Conservation (phyloP, 331 rosid species). For the Cucumis variabilis region DNA sequence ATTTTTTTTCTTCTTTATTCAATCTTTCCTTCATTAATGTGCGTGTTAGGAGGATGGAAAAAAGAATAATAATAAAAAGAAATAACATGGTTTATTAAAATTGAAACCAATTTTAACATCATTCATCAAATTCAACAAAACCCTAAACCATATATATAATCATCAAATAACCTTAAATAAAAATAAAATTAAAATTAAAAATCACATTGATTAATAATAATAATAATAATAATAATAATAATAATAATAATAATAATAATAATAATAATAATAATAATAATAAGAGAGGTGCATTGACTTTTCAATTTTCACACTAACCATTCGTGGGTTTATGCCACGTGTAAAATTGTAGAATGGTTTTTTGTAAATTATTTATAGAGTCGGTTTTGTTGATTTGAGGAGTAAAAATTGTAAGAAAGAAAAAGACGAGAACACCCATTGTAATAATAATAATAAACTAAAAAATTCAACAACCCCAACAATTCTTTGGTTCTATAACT, state of each 20-base stretch:
- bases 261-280: no score
- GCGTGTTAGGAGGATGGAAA: no score
- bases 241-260: no score
- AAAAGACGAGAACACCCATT: neutral
- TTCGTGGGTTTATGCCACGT: neutral
- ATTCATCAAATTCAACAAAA: neutral
- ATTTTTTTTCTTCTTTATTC: neutral
- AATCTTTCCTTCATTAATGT: neutral
- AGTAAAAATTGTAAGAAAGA: neutral
- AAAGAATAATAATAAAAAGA: neutral
- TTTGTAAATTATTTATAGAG: neutral
- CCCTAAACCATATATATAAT: neutral
- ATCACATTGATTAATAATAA: no score
- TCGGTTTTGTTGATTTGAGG: neutral
- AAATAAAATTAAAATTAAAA: no score
- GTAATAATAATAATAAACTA: neutral
- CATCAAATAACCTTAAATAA: neutral
- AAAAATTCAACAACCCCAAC: neutral
- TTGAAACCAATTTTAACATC: neutral
- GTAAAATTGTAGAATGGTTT: neutral
- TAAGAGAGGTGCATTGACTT: constrained; percentile 19
- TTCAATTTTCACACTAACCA: neutral
- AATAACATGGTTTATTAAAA: neutral
- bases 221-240: no score
- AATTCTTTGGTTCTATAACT: neutral